phyloP scores from a whole-genome alignment of 2,329 filamentous ascomycete species.

The Diplodia corticola region DNA sequence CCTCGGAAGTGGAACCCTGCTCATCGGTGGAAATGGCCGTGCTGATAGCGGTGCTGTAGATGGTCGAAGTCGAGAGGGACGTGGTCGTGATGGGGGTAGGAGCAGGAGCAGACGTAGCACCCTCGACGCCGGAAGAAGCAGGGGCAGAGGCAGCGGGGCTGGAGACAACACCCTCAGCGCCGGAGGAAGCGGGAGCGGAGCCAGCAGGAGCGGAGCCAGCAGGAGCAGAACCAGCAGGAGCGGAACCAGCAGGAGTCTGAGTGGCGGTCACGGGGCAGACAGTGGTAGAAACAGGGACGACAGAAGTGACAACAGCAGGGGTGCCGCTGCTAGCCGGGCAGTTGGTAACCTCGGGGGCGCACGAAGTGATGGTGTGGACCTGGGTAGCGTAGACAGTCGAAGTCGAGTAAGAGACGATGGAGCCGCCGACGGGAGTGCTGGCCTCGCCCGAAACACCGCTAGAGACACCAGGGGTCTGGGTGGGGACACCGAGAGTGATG shows the following conservation, averaged over 20 bases:
- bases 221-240: conserved; percentile 17
- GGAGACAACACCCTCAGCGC: not conserved
- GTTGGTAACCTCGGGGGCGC: conserved; percentile 23
- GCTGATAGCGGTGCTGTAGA: conserved; percentile 8
- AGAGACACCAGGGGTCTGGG: conserved; percentile 51
- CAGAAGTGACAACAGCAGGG: conserved; percentile 3
- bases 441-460: conserved; percentile 29
- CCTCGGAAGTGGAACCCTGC: conserved; percentile 22
- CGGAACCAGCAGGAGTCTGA: conserved; percentile 20
- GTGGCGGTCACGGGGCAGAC: conserved; percentile 17
- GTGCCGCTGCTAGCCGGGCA: conserved; percentile 27
- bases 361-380: conserved; percentile 17
- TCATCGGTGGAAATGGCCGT: not conserved
- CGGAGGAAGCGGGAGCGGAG: not conserved
- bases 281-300: conserved; percentile 14
- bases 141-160: not conserved
- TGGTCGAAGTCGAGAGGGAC: conserved; percentile 44
- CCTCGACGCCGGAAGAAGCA: not conserved
- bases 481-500: conserved; percentile 45
- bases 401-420: conserved; percentile 12
- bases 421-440: conserved; percentile 12
- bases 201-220: not conserved
- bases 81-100: not conserved
- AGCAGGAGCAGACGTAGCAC: not conserved
- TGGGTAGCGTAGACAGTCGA: conserved; percentile 19